Base-by-base conservation (phyloP, 192 early-diverging fungal species). In the Phycomyces blakesleeanus region DNA sequence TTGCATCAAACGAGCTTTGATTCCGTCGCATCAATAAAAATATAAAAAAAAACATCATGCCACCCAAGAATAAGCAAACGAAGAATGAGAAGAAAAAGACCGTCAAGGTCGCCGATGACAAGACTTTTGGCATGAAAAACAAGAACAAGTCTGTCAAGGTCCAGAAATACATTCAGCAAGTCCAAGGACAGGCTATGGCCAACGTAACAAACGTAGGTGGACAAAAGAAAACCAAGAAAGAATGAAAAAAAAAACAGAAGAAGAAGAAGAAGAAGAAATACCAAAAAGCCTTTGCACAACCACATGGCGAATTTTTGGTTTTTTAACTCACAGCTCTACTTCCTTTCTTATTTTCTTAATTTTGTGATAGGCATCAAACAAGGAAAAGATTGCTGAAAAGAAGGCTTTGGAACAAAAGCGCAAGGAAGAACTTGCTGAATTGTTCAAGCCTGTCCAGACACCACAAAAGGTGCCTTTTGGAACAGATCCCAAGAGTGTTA, bases 121-220 rank as follows among this genome's bases (percentile, higher is more conserved):
- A 95, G 84, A 97, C 95, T 49, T 97, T 99, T 80, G 95, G 97
- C 44, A 81, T 99, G 50, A 99, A 99, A 72, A 98, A 98, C 83
- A 98, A 98, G 77, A 97, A 98, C 80, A 95, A 93, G 63, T 95
- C 93, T 25, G 83, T 83, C 57, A 99, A 99, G 77, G 93, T 96
- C 24, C 73, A 76, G 2, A 82, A 90, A 57, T 96, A 91, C 86
- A 93, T 99, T 51, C 81, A 95, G 73, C 90, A 94, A 69, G 93
- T 98, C 21, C 78, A 95, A 71, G 71, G 80, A 55, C 97, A 99
- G 75, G 92, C 87, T 56, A 74, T 79, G 69, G 66, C 77, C 50
- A 65, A 71, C 47, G 40, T 16, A 11, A 27, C 25, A 8, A 24
- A n/a, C 18, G 39, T 59, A 40, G 14, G 38, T 5, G 6, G 57